Percentiles rank a stretch among this genome's conserved stretches.
Conservation (phyloP, 2,329 filamentous ascomycete genomes). For the Colletotrichum lindemuthianum region DNA sequence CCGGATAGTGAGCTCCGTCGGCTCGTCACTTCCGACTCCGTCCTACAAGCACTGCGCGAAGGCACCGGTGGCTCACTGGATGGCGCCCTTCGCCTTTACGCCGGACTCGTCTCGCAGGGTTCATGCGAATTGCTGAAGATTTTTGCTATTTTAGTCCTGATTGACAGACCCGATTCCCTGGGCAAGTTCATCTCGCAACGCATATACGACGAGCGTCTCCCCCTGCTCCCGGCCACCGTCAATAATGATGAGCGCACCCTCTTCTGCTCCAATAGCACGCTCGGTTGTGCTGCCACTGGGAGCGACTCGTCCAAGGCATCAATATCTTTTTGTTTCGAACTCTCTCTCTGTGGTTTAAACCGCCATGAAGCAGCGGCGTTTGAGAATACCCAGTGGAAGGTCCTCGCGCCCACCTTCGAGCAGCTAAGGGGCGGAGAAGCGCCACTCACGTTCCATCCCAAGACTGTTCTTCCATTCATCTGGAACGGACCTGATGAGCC, state of each 20-base stretch:
- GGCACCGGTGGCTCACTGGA: not conserved
- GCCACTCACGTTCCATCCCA: not conserved
- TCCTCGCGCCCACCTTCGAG: not conserved
- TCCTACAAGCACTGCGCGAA: constrained; percentile 3
- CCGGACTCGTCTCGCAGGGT: not conserved
- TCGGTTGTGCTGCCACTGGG: too few species aligned
- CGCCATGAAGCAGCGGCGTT: not conserved
- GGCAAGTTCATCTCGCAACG: not conserved
- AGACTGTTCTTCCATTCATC: not conserved
- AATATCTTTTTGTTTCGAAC: not conserved
- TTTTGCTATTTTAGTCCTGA: constrained; percentile 3
- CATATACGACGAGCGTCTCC: not conserved
- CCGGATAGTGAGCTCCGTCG: not conserved
- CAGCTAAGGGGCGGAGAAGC: not conserved
- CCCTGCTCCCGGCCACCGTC: not conserved
- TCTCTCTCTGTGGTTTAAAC: not conserved
- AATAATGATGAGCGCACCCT: not conserved
- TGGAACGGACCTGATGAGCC: not conserved
- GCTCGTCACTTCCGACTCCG: constrained; percentile 2
- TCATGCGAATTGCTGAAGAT: not conserved
- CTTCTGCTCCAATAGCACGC: not conserved
- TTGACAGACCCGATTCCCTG: not conserved
- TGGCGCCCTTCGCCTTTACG: not conserved
- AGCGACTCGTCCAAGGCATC: too few species aligned
- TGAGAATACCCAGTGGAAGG: constrained; percentile 7